Percentiles rank a stretch among this genome's conserved stretches.
phyloP scores from a whole-genome alignment of 2,329 filamentous ascomycete species.

The Hortaea werneckii region DNA sequence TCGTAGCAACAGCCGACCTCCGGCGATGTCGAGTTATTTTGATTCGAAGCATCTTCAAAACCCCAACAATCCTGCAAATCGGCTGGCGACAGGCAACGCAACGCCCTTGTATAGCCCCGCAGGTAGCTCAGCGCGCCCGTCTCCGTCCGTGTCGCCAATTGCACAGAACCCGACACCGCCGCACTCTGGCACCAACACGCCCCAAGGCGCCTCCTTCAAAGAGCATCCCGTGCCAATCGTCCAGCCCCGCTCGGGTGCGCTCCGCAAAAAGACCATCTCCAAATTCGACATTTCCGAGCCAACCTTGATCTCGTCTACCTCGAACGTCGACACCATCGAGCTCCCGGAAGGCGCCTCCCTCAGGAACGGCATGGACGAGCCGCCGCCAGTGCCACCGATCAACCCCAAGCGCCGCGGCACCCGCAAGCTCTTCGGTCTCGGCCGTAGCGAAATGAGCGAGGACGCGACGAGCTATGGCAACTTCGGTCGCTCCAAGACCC shows the following conservation, averaged over 20 bases:
- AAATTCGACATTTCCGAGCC: conserved; percentile 56
- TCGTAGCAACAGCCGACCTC: conserved; percentile 12
- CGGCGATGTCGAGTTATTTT: conserved; percentile 16
- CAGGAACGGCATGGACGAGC: conserved; percentile 39
- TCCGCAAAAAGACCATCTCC: conserved; percentile 48
- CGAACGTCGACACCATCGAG: conserved; percentile 48
- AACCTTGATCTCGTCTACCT: conserved; percentile 43
- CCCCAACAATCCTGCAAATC: neutral
- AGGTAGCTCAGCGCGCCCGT: conserved; percentile 6
- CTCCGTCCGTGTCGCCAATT: conserved; percentile 5
- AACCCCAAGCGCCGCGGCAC: conserved; percentile 47
- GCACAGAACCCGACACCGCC: conserved; percentile 42
- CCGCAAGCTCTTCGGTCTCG: conserved; percentile 22
- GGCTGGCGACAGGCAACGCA: conserved; percentile 5
- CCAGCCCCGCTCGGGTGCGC: conserved; percentile 33
- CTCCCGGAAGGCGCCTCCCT: conserved; percentile 47
- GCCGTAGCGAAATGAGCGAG: conserved; percentile 5
- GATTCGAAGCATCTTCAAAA: conserved; percentile 11
- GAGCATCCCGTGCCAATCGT: conserved; percentile 24
- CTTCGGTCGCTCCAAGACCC: conserved; percentile 11
- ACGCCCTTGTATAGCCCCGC: conserved; percentile 13
- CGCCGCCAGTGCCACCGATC: conserved; percentile 48
- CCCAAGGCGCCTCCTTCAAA: conserved; percentile 22
- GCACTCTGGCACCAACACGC: conserved; percentile 36
- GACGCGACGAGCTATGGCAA: conserved; percentile 1